phyloP scores from a whole-genome alignment of 257 asterid genomes.

The Scutellaria minor region DNA sequence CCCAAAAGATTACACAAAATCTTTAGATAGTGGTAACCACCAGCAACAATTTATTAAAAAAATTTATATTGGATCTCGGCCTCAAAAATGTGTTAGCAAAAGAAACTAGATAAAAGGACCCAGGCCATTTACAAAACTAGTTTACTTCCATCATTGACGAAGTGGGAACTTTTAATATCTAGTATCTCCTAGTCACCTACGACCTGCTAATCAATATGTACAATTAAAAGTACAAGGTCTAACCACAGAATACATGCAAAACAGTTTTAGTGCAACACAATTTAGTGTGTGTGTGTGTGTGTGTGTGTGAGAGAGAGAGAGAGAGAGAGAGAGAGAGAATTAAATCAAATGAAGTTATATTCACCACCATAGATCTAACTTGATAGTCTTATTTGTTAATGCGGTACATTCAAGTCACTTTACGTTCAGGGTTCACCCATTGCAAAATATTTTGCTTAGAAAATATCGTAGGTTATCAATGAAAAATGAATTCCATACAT shows the following conservation, averaged over 20 bases:
- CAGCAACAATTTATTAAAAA: slow-evolving; percentile 10
- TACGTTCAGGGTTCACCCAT: not conserved
- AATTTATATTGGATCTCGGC: not conserved
- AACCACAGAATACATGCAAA: not conserved
- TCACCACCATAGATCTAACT: slow-evolving; percentile 24
- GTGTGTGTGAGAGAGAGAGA: no score
- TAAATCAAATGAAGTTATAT: not conserved
- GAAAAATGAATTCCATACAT: slow-evolving; percentile 12
- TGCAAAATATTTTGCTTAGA: slow-evolving; percentile 1
- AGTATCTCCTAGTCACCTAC: not conserved
- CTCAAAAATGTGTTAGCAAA: not conserved
- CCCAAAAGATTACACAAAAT: slow-evolving; percentile 16
- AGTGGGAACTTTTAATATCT: not conserved
- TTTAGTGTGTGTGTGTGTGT: no score
- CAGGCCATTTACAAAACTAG: slow-evolving; percentile 1
- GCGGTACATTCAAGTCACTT: slow-evolving; percentile 13
- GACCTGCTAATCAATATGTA: not conserved
- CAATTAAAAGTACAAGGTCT: not conserved
- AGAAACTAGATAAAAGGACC: slow-evolving; percentile 4
- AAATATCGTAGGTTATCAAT: slow-evolving; percentile 17
- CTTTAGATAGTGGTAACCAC: not conserved
- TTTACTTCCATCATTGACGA: not conserved
- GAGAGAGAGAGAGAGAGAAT: not conserved
- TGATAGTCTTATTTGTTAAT: not conserved
- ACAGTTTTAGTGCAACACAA: not conserved